A percentile compares a stretch with the other conserved stretches of the same genome.
Evolutionary conservation across 2,329 filamentous ascomycete genomes (phyloP).

Genomic region (Exutisphaerella laricina): DNA sequence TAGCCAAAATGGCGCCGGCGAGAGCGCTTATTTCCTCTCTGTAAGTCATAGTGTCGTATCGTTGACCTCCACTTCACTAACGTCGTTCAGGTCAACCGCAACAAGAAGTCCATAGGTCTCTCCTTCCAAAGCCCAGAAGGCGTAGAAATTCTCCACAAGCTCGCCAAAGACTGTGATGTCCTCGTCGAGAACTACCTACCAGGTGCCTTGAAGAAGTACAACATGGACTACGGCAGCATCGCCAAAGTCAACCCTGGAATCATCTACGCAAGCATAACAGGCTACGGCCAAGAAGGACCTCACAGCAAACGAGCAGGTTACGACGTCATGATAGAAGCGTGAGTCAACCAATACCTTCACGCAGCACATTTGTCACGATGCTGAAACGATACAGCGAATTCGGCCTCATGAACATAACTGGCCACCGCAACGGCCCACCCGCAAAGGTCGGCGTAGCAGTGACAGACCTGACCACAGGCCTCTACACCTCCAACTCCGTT

Average conservation of each 20-base stretch:
- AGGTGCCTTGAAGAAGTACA: constrained; percentile 81
- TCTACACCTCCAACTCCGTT: constrained; percentile 93
- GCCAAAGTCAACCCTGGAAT: constrained; percentile 75
- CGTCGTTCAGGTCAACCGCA: constrained; percentile 75
- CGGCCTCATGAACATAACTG: constrained; percentile 97
- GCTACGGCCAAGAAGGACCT: constrained; percentile 92
- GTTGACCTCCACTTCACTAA: constrained; percentile 20
- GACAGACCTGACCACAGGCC: constrained; percentile 87
- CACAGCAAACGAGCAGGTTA: constrained; percentile 85
- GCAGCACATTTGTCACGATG: constrained; percentile 2
- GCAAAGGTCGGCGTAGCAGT: constrained; percentile 98
- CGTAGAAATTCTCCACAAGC: constrained; percentile 77
- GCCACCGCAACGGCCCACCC: constrained; percentile 76
- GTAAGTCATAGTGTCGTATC: no score
- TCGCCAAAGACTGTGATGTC: constrained; percentile 81
- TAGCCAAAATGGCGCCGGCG: constrained; percentile 60
- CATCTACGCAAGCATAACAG: constrained; percentile 94
- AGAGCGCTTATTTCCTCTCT: constrained; percentile 89
- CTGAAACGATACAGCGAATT: constrained; percentile 56
- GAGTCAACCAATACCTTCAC: constrained; percentile 15
- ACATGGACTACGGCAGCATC: constrained; percentile 79
- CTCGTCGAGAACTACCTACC: constrained; percentile 97
- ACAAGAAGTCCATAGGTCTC: constrained; percentile 89
- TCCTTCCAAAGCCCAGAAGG: constrained; percentile 84
- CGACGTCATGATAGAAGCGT: constrained; percentile 97